These are phyloP conservation scores for Gonapodya prolifera DNA, from an alignment of 192 early-diverging fungal genomes.

Conservation along the genomic window DNA sequence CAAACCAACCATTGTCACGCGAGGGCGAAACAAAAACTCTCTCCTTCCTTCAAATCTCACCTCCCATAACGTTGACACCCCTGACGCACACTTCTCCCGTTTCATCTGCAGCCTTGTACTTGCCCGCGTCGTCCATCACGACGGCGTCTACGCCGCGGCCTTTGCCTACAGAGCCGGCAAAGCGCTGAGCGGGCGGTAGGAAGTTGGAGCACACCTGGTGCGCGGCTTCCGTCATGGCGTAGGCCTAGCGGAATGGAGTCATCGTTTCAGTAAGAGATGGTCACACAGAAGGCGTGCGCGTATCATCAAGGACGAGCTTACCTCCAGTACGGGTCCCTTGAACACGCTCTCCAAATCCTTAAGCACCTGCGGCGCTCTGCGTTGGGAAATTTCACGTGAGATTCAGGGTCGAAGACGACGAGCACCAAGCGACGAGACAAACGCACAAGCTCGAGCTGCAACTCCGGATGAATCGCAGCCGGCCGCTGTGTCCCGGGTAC, in stretches of 20 bases:
- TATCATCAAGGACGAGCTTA: not conserved
- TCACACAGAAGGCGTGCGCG: not conserved
- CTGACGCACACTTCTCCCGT: conserved; percentile 76
- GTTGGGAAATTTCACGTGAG: not conserved
- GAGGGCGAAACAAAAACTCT: not conserved
- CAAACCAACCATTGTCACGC: too few relatives aligned
- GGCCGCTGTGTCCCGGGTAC: not conserved
- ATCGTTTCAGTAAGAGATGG: not conserved
- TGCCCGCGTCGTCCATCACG: conserved; percentile 47
- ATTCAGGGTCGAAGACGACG: not conserved
- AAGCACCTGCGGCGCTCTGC: conserved; percentile 46
- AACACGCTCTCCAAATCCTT: conserved; percentile 48
- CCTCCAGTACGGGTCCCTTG: conserved; percentile 58
- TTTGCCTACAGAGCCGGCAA: conserved; percentile 65
- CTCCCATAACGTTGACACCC: conserved; percentile 64
- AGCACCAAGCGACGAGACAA: too few relatives aligned
- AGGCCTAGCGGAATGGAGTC: conserved; percentile 29
- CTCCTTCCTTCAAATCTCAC: conserved; percentile 11
- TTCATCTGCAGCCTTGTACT: conserved; percentile 8
- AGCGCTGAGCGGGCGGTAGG: conserved; percentile 49
- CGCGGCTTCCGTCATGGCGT: conserved; percentile 80
- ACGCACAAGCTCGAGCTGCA: conserved; percentile 51
- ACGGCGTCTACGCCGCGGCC: conserved; percentile 61
- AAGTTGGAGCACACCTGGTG: conserved; percentile 81
- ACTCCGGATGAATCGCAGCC: conserved; percentile 65